phyloP scores from a whole-genome alignment of 306 rosid species.

The Trifolium dubium region DNA sequence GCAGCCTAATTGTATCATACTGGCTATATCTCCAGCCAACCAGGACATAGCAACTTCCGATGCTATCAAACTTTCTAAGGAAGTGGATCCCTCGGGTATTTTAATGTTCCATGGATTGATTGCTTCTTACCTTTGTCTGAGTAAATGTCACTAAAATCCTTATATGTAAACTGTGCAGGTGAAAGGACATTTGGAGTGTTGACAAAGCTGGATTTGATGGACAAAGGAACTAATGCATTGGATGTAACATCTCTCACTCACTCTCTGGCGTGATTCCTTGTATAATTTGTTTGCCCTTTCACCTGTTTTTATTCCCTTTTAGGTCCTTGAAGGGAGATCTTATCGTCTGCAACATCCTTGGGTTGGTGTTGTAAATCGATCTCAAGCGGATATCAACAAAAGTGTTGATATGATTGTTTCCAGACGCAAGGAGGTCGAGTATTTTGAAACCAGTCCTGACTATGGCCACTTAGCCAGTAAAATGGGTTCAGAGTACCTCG shows the following conservation, averaged over 20 bases:
- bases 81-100: slow-evolving; percentile 84
- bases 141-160: slow-evolving; percentile 22
- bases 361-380: slow-evolving; percentile 98
- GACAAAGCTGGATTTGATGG: slow-evolving; percentile 95
- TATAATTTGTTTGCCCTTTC: slow-evolving; percentile 8
- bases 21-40: slow-evolving; percentile 94
- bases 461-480: slow-evolving; percentile 83
- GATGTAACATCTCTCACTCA: slow-evolving; percentile 57
- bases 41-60: slow-evolving; percentile 97
- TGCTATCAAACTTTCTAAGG: slow-evolving; percentile 89
- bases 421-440: slow-evolving; percentile 90
- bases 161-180: slow-evolving; percentile 57
- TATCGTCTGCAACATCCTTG: slow-evolving; percentile 90
- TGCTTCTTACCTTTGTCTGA: neutral
- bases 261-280: neutral
- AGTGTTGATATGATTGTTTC: slow-evolving; percentile 88
- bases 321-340: slow-evolving; percentile 98
- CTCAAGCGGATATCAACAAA: slow-evolving; percentile 96
- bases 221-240: slow-evolving; percentile 90
- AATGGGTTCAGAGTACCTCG: slow-evolving; percentile 99
- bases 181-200: slow-evolving; percentile 90
- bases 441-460: slow-evolving; percentile 91
- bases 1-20: slow-evolving; percentile 86
- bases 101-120: slow-evolving; percentile 20
- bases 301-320: slow-evolving; percentile 22